Evolutionary conservation across 352 stramenopile species (phyloP).

Genomic region (Pythium vanterpoolii): DNA sequence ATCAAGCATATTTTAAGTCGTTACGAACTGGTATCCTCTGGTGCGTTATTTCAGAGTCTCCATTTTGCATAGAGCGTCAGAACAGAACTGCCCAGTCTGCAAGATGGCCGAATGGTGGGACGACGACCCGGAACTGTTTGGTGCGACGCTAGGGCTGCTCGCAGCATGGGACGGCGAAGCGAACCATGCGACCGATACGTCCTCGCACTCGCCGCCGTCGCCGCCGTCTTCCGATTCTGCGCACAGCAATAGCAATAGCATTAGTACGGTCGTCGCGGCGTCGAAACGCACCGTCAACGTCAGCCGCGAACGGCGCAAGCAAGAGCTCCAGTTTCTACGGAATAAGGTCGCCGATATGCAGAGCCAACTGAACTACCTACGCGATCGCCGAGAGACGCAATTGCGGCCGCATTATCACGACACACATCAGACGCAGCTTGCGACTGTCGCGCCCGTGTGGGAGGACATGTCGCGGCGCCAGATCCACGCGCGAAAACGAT

Average conservation of each 20-base stretch:
- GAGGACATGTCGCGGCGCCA: conserved; percentile 18
- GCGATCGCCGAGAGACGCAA: neutral
- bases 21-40: no score
- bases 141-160: conserved; percentile 1
- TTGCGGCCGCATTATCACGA: neutral
- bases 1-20: no score
- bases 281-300: conserved; percentile 6
- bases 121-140: conserved; percentile 1
- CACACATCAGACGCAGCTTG: neutral
- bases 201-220: neutral
- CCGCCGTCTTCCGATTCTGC: neutral
- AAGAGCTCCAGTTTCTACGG: conserved; percentile 11
- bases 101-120: neutral
- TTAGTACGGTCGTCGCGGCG: neutral
- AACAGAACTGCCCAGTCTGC: no score
- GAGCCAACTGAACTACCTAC: neutral
- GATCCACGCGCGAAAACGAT: conserved; percentile 3
- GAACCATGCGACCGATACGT: neutral
- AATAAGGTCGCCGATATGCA: conserved; percentile 8
- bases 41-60: no score
- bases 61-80: no score
- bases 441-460: conserved; percentile 17
- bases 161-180: neutral
- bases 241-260: neutral
- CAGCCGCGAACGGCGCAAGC: conserved; percentile 19